A percentile compares a stretch with the other conserved stretches of the same genome.
phyloP scores from a whole-genome alignment of 345 rosid genomes.

The Microthlaspi erraticum region DNA sequence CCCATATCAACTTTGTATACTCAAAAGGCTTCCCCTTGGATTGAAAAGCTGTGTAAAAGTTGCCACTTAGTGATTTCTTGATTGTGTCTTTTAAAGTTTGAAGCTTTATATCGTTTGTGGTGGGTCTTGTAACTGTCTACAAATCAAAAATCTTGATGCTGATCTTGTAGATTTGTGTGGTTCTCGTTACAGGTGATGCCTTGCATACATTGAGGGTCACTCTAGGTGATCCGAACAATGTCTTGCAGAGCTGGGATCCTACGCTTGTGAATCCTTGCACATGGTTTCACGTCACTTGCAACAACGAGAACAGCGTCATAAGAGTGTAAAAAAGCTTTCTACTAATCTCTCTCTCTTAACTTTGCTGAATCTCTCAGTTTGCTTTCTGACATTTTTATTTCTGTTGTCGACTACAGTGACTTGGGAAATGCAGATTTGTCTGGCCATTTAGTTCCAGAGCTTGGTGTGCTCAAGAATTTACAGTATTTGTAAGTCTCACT shows the following conservation, averaged over 20 bases:
- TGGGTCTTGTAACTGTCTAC: background rate
- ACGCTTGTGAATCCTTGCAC: constrained; percentile 98
- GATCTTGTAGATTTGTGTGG: constrained; percentile 20
- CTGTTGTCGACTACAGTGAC: constrained; percentile 56
- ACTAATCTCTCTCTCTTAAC: constrained; percentile 9
- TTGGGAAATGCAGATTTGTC: constrained; percentile 96
- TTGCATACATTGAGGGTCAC: constrained; percentile 79
- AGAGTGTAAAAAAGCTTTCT: constrained; percentile 66
- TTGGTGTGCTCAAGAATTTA: constrained; percentile 89
- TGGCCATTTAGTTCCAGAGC: constrained; percentile 93
- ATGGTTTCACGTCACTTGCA: constrained; percentile 96
- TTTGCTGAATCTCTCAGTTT: background rate
- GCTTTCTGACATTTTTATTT: background rate
- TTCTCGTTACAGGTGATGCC: constrained; percentile 81
- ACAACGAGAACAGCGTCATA: constrained; percentile 93
- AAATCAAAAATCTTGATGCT: constrained; percentile 14
- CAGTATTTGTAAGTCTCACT: constrained; percentile 75
- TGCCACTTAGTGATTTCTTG: background rate
- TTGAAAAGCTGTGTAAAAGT: background rate
- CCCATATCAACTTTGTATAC: background rate
- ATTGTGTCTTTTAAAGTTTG: constrained; percentile 9
- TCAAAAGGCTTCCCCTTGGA: background rate
- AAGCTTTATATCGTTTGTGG: constrained; percentile 8
- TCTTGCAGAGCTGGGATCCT: constrained; percentile 98
- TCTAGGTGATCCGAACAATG: constrained; percentile 85